Conservation (phyloP, 1,139 yeast species). For the Yamadazyma dendronema region DNA sequence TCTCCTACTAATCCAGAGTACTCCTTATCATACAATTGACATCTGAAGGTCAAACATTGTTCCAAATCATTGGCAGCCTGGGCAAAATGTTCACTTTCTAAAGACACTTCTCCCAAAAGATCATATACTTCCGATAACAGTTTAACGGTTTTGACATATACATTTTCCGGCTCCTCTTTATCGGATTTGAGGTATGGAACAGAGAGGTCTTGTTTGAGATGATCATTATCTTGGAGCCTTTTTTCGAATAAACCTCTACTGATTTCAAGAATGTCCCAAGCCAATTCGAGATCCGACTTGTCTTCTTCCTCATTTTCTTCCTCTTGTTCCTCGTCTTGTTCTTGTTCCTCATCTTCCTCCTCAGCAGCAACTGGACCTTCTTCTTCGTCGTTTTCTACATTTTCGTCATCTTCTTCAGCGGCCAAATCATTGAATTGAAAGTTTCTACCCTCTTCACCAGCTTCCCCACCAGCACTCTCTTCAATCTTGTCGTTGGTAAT, state of each 20-base stretch:
- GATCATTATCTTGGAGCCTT: slow-evolving; percentile 29
- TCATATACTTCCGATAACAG: slow-evolving; percentile 77
- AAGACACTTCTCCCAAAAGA: slow-evolving; percentile 81
- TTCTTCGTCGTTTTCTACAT: slow-evolving; percentile 23
- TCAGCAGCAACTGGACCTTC: slow-evolving; percentile 28
- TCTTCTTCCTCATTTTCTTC: slow-evolving; percentile 36
- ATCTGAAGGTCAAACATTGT: slow-evolving; percentile 54
- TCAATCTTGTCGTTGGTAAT: slow-evolving; percentile 22
- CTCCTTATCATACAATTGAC: slow-evolving; percentile 47
- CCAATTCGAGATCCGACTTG: slow-evolving; percentile 76
- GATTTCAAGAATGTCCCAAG: slow-evolving; percentile 83
- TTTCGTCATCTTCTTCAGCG: slow-evolving; percentile 46
- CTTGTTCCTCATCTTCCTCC: slow-evolving; percentile 30
- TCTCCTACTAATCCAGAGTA: slow-evolving; percentile 67
- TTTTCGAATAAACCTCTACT: slow-evolving; percentile 64
- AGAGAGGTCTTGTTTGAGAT: slow-evolving; percentile 14
- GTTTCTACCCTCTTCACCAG: slow-evolving; percentile 24
- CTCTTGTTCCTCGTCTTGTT: slow-evolving; percentile 22
- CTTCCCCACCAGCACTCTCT: slow-evolving; percentile 11
- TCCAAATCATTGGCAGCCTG: slow-evolving; percentile 73
- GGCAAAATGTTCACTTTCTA: slow-evolving; percentile 78
- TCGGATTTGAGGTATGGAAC: slow-evolving; percentile 38
- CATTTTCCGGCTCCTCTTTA: slow-evolving; percentile 30
- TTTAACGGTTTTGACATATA: slow-evolving; percentile 36
- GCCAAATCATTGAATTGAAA: slow-evolving; percentile 59